Evolutionary conservation across 306 rosid species (phyloP).

Genomic region (Rosa rugosa): DNA sequence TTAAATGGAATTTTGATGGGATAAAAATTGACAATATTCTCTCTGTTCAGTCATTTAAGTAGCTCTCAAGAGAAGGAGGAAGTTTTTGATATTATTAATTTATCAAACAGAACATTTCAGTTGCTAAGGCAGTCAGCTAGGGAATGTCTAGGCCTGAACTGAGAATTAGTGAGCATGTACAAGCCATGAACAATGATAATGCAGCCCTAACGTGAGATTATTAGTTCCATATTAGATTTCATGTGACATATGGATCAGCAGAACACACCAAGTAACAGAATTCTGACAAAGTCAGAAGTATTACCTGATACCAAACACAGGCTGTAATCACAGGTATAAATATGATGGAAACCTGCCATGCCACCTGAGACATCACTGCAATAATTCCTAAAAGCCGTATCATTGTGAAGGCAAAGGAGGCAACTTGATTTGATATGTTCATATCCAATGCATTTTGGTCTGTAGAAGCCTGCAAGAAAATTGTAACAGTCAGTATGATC

Average conservation of each 20-base stretch:
- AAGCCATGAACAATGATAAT: not conserved
- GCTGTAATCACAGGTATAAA: conserved; percentile 61
- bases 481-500: not conserved
- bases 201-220: not conserved
- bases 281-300: conserved; percentile 5
- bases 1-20: not conserved
- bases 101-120: no score
- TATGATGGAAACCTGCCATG: conserved; percentile 75
- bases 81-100: no score
- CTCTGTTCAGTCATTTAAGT: no score
- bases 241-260: not conserved
- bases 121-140: no score
- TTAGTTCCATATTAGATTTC: not conserved
- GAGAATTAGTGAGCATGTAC: not conserved
- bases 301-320: conserved; percentile 78
- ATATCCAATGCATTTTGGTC: conserved; percentile 71
- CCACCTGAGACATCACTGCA: conserved; percentile 80
- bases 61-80: no score
- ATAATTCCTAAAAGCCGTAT: conserved; percentile 71
- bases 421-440: conserved; percentile 46
- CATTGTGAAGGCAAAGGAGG: conserved; percentile 39
- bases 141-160: not conserved
- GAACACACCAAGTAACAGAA: conserved; percentile 6
- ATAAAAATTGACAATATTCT: no score
- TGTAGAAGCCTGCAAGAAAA: conserved; percentile 63